Base-by-base conservation (phyloP, 306 rosid species). In the Prunus kanzakura region DNA sequence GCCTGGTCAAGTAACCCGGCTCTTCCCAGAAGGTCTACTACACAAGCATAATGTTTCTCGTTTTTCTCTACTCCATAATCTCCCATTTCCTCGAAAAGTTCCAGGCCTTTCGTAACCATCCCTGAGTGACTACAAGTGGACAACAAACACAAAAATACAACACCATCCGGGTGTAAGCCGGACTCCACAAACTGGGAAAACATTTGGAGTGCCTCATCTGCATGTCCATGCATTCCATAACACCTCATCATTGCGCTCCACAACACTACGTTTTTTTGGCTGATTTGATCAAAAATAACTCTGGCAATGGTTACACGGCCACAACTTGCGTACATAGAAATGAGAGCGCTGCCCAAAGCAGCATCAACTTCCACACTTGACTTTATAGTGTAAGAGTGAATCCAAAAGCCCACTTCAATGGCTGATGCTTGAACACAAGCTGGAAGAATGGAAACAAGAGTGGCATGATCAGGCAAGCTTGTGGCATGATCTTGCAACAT, bases 111-210 rank as follows among this genome's bases (percentile, higher is more conserved):
- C 22, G 68, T 71, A 35, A 89, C 77, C 75, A 89, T 78, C 50
- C 98, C 96, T 1, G 90, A 89, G 52, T 93, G 98, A 71, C 95
- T 91, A 75, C 98, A 93, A 0, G 93, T 82, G 2, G 95, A 91
- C 71, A 91, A 64, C 80, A 88, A 78, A 79, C 85, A 83, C 83
- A 89, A 49, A 80, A 93, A 86, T 51, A 89, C 64, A 52, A 89
- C 60, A 5, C 84, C 87, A 8, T 93, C 94, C 0, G 89, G 96
- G 46, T 8, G 23, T 45, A 86, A 50, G 19, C 89, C 89, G 0
- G 67, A 49, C 51, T 82, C 89, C 41, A 83, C 80, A 51, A 93
- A 78, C 49, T 79, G 84, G 19, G 2, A 29, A 76, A 90, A 90
- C 90, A 90, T 64, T n/a, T 75, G n/a, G 7, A 93, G 80, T 1